phyloP scores from a whole-genome alignment of 306 rosid genomes.

The Begonia masoniana region DNA sequence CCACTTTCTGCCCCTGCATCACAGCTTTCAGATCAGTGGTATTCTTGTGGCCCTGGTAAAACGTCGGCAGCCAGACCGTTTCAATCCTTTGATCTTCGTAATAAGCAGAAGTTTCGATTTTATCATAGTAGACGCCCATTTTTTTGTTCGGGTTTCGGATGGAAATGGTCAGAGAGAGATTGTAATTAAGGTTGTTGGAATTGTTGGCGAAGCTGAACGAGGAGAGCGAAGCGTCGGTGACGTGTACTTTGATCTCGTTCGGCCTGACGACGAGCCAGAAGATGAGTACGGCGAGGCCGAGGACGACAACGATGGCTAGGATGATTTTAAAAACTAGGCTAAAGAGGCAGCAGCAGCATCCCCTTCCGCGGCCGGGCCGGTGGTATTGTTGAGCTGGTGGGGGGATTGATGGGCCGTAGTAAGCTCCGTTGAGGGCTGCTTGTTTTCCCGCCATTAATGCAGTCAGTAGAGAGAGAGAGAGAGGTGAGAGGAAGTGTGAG shows the following conservation, averaged over 20 bases:
- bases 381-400: conserved; percentile 1
- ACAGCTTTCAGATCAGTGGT: background rate
- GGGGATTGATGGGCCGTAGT: conserved; percentile 11
- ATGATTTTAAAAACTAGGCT: conserved; percentile 6
- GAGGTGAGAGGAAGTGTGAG: no score
- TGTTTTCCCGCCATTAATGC: conserved; percentile 5
- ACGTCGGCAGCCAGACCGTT: background rate
- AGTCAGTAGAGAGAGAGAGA: background rate
- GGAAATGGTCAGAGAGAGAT: conserved; percentile 11
- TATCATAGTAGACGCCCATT: background rate
- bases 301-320: conserved; percentile 4
- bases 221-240: conserved; percentile 16
- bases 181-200: conserved; percentile 11
- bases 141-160: conserved; percentile 15
- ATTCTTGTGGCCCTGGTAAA: conserved; percentile 4
- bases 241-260: conserved; percentile 12
- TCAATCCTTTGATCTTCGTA: conserved; percentile 6
- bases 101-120: background rate
- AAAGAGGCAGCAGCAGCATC: conserved; percentile 11
- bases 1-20: background rate
- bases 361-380: conserved; percentile 4
- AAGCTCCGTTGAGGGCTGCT: conserved; percentile 6
- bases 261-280: conserved; percentile 19
- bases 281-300: conserved; percentile 12
- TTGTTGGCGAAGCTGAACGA: conserved; percentile 11